Base-by-base conservation (phyloP, 495 filamentous ascomycete genomes). In the Extremus antarcticus region DNA sequence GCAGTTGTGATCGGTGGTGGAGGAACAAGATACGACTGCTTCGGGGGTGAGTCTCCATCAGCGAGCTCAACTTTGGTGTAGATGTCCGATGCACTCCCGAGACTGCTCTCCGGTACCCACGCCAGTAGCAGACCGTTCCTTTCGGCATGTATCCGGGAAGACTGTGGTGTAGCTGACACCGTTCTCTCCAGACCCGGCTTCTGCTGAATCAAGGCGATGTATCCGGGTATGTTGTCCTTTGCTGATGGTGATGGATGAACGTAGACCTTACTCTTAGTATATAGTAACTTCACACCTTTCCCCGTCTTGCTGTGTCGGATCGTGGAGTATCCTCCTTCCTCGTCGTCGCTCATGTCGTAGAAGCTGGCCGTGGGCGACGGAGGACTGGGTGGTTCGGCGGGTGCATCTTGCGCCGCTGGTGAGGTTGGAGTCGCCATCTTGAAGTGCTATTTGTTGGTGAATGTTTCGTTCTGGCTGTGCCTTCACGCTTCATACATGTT, bases 181-280 rank as follows among this genome's bases (percentile, higher is more conserved):
- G 19, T 48, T 59, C 17, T 75, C 24, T 25, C 46, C 20, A 20
- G 9, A 20, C 46, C 63, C 0, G 78, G 77, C 64, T 95, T 96
- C 65, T 97, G 94, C 68, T 97, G 89, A 24, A 98, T 74, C 2
- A 98, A 78, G 24, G 92, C 92, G 57, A 98, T 85, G 63, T 94
- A 98, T 20, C 92, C 92, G n/a, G 88, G 74, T 58, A 98, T 91
- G 58, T 98, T 98, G 70, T 98, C 94, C 73, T 87, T 92, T 7
- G 91, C 76, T 1, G 89, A 92, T 0, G 94, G 84, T 0, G 88
- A 90, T 0, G 94, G 92, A 69, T 98, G 92, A n/a, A 98, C 82
- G 65, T 97, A 98, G 66, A 98, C 91, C 75, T 98, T 98, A 83
- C 90, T 95, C 71, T 98, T 98, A 22, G 89, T 90, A 63, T 84